Base-by-base conservation (phyloP, 352 stramenopile genomes). In the Blastocystis sp. region DNA sequence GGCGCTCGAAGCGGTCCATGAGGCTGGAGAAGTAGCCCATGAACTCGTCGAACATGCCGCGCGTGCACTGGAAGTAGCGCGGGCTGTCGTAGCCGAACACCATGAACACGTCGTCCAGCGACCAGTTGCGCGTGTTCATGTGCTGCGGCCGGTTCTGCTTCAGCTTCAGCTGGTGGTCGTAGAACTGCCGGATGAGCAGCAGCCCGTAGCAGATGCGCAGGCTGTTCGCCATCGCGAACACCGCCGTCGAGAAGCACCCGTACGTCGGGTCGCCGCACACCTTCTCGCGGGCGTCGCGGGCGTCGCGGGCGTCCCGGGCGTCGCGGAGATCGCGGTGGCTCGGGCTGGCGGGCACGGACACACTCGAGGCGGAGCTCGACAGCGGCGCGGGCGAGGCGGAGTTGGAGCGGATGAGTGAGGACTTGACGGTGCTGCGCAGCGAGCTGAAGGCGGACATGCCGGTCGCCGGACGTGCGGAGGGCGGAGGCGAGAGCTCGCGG, bases 41-140 rank as follows among this genome's bases (percentile, higher is more conserved):
- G 45, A 88, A 88, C 67, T 88, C 78, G 60, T 88, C 64, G 34
- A 88, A 88, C 67, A 88, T 79, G 4, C 78, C 78, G 53, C 78
- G 67, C 21, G 78, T 88, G 40, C 78, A 88, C 67, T 88, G 78
- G 53, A 76, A 79, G 38, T 88, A 88, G 17, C 67, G 78, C 40
- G 78, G 60, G 34, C 21, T 76, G 56, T 88, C 78, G 60, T 88
- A 76, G 0, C 64, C 78, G 45, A 88, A 88, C 52, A 88, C 64
- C 78, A 88, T 88, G 40, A 76, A 88, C 59, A 88, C 78, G 66
- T 88, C 78, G 40, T 88, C 78, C 45, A 88, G 60, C 1, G 78
- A 88, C 78, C 78, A 88, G 11, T 74, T 88, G 2, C 41, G 65
- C n/a, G 21, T 78, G 60, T 88, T 88, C 61, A 62, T 62, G 45